Conservation (phyloP, 2,329 filamentous ascomycete genomes). For the Chaetomiaceae sp. region DNA sequence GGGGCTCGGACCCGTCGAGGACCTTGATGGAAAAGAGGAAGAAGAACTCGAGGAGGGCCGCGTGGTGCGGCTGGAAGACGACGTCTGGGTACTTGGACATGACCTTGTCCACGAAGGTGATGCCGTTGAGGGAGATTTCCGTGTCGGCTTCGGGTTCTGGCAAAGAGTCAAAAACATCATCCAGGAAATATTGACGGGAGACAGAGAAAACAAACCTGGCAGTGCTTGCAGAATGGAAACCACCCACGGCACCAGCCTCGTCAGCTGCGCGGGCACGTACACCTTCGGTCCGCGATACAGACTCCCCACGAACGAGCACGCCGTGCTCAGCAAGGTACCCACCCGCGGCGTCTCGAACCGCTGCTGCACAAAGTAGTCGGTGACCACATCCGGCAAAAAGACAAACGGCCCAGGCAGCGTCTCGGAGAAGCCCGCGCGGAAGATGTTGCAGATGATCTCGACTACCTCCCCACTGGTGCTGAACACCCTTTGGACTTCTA, state of each 20-base stretch:
- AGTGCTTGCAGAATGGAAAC: constrained; percentile 58
- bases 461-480: constrained; percentile 61
- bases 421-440: constrained; percentile 73
- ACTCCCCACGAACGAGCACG: constrained; percentile 64
- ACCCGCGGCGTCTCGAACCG: constrained; percentile 59
- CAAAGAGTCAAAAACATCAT: constrained; percentile 12
- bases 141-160: constrained; percentile 59
- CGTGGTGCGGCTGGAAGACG: constrained; percentile 54
- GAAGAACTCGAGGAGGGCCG: constrained; percentile 57
- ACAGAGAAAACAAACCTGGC: constrained; percentile 42
- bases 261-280: constrained; percentile 46
- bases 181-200: not conserved
- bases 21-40: constrained; percentile 69
- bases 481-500: constrained; percentile 49
- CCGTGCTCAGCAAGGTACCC: constrained; percentile 65
- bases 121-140: constrained; percentile 67
- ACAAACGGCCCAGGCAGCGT: constrained; percentile 72
- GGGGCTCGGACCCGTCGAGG: constrained; percentile 64
- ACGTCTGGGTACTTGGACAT: constrained; percentile 57
- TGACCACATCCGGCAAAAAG: constrained; percentile 61
- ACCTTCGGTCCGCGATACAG: constrained; percentile 43
- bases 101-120: constrained; percentile 66
- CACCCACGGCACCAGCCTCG: constrained; percentile 56
- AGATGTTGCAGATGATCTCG: constrained; percentile 66
- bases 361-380: constrained; percentile 60